These are phyloP conservation scores for Leccinum rimulosum DNA, from an alignment of 768 basidiomycete genomes.

Conservation along the genomic window DNA sequence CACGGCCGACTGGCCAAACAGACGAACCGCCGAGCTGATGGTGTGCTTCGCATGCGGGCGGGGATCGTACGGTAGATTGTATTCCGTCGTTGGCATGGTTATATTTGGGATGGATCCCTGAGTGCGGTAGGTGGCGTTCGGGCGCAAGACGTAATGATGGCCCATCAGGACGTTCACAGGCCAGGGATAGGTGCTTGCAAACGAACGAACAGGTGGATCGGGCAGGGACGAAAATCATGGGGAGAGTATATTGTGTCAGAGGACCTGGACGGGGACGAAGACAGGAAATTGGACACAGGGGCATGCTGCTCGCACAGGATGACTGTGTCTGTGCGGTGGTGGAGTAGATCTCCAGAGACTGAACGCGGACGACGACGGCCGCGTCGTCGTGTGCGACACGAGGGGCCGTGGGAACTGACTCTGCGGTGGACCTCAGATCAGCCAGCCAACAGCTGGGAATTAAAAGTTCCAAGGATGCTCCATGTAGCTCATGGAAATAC, in stretches of 20 bases:
- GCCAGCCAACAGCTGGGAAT: no score
- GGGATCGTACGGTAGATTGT: conserved; percentile 47
- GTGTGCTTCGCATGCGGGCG: conserved; percentile 36
- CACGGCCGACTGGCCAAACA: conserved; percentile 55
- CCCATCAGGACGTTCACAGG: conserved; percentile 55
- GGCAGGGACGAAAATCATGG: conserved; percentile 8
- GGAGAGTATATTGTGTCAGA: background rate
- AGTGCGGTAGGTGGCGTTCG: conserved; percentile 39
- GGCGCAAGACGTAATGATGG: conserved; percentile 54
- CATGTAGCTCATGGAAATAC: no score
- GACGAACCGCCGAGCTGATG: conserved; percentile 53
- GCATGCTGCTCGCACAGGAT: conserved; percentile 35
- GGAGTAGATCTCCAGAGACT: no score
- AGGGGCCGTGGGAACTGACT: no score
- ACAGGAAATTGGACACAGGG: background rate
- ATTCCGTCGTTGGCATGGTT: conserved; percentile 11
- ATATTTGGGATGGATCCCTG: background rate
- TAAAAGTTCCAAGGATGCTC: no score
- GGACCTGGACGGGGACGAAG: background rate
- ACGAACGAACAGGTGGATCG: conserved; percentile 55
- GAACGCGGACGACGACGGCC: no score
- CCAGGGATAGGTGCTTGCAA: conserved; percentile 61
- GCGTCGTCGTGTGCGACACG: no score
- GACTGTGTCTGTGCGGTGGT: conserved; percentile 46
- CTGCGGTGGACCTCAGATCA: no score